These are phyloP conservation scores for Epichloe brachyelytri DNA, from an alignment of 2,329 filamentous ascomycete genomes.

Conservation along the genomic window DNA sequence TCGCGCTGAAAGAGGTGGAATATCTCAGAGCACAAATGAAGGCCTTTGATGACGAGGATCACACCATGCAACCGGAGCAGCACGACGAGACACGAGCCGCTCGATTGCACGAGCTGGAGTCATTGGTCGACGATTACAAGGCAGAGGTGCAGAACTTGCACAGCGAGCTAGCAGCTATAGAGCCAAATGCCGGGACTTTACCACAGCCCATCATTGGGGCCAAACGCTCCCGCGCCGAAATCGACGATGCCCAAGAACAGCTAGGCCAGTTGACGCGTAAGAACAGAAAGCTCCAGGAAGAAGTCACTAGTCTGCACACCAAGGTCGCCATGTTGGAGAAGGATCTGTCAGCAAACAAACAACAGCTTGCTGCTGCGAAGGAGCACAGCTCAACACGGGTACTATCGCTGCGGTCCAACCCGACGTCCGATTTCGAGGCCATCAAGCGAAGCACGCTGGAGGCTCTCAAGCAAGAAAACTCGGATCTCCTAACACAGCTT, in stretches of 20 bases:
- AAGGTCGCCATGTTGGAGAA: conserved; percentile 58
- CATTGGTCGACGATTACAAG: conserved; percentile 78
- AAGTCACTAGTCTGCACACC: conserved; percentile 56
- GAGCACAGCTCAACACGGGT: conserved; percentile 66
- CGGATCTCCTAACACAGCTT: conserved; percentile 65
- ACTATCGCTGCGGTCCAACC: conserved; percentile 80
- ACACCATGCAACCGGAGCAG: conserved; percentile 68
- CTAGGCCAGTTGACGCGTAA: conserved; percentile 77
- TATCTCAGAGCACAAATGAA: conserved; percentile 88
- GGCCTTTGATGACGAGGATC: conserved; percentile 76
- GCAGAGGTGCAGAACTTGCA: conserved; percentile 64
- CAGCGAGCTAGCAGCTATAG: conserved; percentile 55
- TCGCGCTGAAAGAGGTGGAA: conserved; percentile 86
- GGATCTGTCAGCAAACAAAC: conserved; percentile 58
- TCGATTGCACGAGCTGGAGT: conserved; percentile 70
- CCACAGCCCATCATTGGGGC: conserved; percentile 30
- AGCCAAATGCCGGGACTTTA: conserved; percentile 28
- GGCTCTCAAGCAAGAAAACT: conserved; percentile 71
- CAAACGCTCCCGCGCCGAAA: conserved; percentile 53
- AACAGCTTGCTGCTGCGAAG: conserved; percentile 56
- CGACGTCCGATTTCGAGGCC: conserved; percentile 72
- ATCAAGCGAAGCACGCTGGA: conserved; percentile 71
- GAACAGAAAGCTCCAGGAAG: conserved; percentile 72
- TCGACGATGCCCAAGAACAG: conserved; percentile 53
- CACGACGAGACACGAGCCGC: conserved; percentile 63